Conservation (phyloP, 2,329 filamentous ascomycete species). For the Epichloe glyceriae region DNA sequence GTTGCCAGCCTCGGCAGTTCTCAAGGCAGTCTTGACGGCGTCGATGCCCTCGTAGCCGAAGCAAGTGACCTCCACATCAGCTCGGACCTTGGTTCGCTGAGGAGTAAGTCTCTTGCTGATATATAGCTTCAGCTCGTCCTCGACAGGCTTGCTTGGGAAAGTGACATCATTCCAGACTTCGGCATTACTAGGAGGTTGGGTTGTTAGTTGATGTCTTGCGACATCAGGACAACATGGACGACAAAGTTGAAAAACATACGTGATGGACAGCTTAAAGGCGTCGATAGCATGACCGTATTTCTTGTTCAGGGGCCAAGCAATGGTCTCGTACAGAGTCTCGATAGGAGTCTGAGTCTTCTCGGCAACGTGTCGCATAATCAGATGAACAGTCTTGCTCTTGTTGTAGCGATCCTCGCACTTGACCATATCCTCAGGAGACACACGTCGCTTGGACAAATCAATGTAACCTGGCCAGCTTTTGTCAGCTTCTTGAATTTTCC, state of each 20-base stretch:
- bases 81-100: constrained; percentile 96
- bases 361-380: constrained; percentile 96
- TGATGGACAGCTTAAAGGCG: constrained; percentile 98
- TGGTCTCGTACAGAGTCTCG: constrained; percentile 83
- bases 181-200: constrained; percentile 54
- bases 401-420: constrained; percentile 99
- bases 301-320: constrained; percentile 95
- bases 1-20: constrained; percentile 85
- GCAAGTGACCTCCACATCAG: constrained; percentile 92
- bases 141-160: constrained; percentile 75
- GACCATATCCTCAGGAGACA: constrained; percentile 92
- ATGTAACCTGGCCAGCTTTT: constrained; percentile 56
- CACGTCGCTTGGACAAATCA: constrained; percentile 95
- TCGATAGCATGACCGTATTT: constrained; percentile 95
- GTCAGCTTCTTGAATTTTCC: constrained; percentile 12
- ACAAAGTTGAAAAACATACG: constrained; percentile 39
- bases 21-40: constrained; percentile 85
- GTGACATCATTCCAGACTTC: constrained; percentile 90
- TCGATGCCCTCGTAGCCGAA: constrained; percentile 97
- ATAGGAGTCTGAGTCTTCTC: constrained; percentile 95
- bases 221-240: neutral
- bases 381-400: constrained; percentile 99
- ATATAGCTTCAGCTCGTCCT: constrained; percentile 84
- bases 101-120: constrained; percentile 95
- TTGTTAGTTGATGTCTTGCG: neutral